Percentiles rank a stretch among this genome's conserved stretches.
Conservation (phyloP, 345 rosid species). For the Boechera stricta region DNA sequence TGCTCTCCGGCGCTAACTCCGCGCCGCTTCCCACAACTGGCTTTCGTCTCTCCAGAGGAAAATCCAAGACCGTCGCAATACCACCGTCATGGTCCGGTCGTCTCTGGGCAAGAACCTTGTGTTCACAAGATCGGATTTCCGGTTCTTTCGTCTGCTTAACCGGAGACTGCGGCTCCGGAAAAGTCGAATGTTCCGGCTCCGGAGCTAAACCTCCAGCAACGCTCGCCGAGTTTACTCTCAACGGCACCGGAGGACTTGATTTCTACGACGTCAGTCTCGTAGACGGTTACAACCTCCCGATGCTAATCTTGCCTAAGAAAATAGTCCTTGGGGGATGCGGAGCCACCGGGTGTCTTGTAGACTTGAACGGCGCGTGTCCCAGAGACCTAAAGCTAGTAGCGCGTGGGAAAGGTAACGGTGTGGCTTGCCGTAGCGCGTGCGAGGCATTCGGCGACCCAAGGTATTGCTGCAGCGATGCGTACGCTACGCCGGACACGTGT, state of each 20-base stretch:
- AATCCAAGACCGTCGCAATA: conserved; percentile 60
- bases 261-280: conserved; percentile 85
- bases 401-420: conserved; percentile 43
- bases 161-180: conserved; percentile 85
- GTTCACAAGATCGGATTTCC: conserved; percentile 49
- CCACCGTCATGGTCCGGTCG: conserved; percentile 89
- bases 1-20: conserved; percentile 77
- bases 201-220: conserved; percentile 91
- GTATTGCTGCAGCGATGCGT: conserved; percentile 80
- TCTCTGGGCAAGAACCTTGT: conserved; percentile 77
- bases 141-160: conserved; percentile 67
- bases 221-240: conserved; percentile 86
- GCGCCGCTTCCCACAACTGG: conserved; percentile 81
- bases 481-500: conserved; percentile 81
- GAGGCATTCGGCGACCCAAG: conserved; percentile 78
- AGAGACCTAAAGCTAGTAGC: conserved; percentile 56
- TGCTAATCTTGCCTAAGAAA: conserved; percentile 64
- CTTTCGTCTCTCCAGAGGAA: conserved; percentile 61
- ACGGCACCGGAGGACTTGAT: conserved; percentile 75
- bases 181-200: conserved; percentile 63
- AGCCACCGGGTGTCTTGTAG: conserved; percentile 85
- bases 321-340: conserved; percentile 59
- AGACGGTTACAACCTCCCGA: conserved; percentile 72
- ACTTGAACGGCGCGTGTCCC: conserved; percentile 85
- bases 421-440: conserved; percentile 91